Conservation (phyloP, 2,329 filamentous ascomycete genomes). For the Graphilbum fragrans region DNA sequence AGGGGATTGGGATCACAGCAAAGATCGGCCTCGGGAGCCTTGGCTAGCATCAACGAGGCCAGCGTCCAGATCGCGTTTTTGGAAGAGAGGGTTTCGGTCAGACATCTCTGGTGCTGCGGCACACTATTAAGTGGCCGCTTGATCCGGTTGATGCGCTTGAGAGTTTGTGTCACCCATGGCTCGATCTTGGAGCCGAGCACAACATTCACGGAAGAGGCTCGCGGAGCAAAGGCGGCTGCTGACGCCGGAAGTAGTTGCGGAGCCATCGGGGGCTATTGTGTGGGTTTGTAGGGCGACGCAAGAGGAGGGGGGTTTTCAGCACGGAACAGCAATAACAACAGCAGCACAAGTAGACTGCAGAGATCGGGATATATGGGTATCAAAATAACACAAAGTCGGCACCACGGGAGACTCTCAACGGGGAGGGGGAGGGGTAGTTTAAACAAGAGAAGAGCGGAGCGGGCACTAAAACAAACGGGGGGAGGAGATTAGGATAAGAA, state of each 20-base stretch:
- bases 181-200: conserved; percentile 87
- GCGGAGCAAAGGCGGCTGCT: conserved; percentile 88
- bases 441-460: conserved; percentile 1
- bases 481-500: neutral
- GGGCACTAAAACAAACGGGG: neutral
- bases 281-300: conserved; percentile 9
- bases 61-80: conserved; percentile 89
- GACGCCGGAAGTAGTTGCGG: conserved; percentile 89
- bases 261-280: conserved; percentile 49
- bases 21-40: conserved; percentile 75
- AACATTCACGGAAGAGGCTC: conserved; percentile 82
- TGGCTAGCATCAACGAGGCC: conserved; percentile 83
- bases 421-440: neutral
- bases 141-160: conserved; percentile 93
- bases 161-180: conserved; percentile 89
- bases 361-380: neutral
- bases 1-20: conserved; percentile 71
- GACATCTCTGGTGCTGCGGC: conserved; percentile 85
- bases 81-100: conserved; percentile 87
- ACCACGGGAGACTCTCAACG: neutral
- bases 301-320: too few relatives aligned
- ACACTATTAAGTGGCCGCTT: conserved; percentile 97
- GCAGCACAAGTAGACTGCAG: conserved; percentile 3
- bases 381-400: too few relatives aligned
- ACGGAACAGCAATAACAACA: conserved; percentile 9